Evolutionary conservation across 768 basidiomycete genomes (phyloP), one percentile per base, ranked within the genome.

Genomic region (Russula virescens): DNA sequence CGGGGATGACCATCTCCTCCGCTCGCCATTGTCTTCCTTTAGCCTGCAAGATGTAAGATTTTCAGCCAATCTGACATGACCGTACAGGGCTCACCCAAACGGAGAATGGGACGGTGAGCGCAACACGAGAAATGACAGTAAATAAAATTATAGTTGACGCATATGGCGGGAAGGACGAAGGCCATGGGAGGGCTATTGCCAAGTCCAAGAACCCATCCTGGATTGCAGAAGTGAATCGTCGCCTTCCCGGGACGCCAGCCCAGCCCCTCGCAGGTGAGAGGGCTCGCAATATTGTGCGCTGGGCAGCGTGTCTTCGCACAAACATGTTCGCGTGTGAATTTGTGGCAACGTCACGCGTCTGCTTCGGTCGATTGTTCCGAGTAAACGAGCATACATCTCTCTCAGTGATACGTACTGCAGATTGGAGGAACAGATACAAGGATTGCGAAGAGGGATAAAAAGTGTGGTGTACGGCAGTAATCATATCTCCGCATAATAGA

Each of bases 121-220:
- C 77, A 31, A 86, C 74, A 68, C 91, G 84, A 45, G 82, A 78
- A 16, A 80, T 70, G 43, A 89, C 70, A 3, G 90, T 86, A 59
- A 84, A 78, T 3, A 91, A 69, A 55, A 92, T 85, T 62, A 93
- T 90, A 2, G 89, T 85, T 1, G 84, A 80, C 7, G 91, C 82
- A 73, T 92, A 92, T 0, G 84, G 74, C 0, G 91, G 89, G 65
- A 84, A 77, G 11, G 79, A 80, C 0, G 84, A 77, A 25, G 91
- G 88, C 66, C 83, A 76, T 2, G 90, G 90, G n/a, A 91, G 75
- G 4, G 87, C 88, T 42, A 83, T 70, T 25, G 90, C 86, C 53
- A 91, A 75, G 77, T 92, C 90, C 16, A 91, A 77, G 69, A 91
- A 91, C 11, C 83, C 85, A 69, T 90, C 79, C 40, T 80, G 79